Percentiles rank a stretch among this genome's conserved stretches.
Evolutionary conservation across 208 protist genomes (phyloP).

Genomic region (Trypanosoma grayi): DNA sequence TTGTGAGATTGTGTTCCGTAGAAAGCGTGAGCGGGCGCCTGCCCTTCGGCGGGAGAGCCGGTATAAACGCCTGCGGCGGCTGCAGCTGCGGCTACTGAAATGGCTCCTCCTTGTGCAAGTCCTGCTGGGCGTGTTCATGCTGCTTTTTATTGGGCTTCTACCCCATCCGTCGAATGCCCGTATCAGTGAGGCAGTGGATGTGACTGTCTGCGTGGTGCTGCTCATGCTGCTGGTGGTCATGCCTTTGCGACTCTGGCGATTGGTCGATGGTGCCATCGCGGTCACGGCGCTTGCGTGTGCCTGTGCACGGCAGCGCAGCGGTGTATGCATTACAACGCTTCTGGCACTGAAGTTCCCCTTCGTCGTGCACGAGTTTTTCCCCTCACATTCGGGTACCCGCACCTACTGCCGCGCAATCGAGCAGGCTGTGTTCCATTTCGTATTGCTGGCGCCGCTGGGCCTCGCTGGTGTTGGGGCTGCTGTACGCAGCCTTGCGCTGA

Average conservation of each 20-base stretch:
- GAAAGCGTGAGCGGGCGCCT: conserved; percentile 15
- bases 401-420: conserved; percentile 69
- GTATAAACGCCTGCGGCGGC: conserved; percentile 19
- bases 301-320: conserved; percentile 31
- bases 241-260: conserved; percentile 35
- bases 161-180: conserved; percentile 27
- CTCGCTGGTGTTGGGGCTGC: conserved; percentile 55
- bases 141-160: conserved; percentile 57
- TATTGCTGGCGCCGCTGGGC: conserved; percentile 50
- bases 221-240: conserved; percentile 33
- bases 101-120: conserved; percentile 49
- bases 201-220: conserved; percentile 45
- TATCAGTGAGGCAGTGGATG: conserved; percentile 48
- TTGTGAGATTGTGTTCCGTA: conserved; percentile 45
- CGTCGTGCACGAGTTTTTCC: conserved; percentile 41
- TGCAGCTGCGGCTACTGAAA: conserved; percentile 10
- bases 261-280: conserved; percentile 47
- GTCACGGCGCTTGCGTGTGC: conserved; percentile 46
- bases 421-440: conserved; percentile 43
- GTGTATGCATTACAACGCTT: conserved; percentile 49
- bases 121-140: conserved; percentile 41
- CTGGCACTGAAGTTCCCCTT: conserved; percentile 61
- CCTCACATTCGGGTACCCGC: conserved; percentile 49
- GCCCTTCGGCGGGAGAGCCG: conserved; percentile 1
- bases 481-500: conserved; percentile 36